These are phyloP conservation scores for Eucommia ulmoides DNA, from an alignment of 257 asterid species.

Conservation along the genomic window DNA sequence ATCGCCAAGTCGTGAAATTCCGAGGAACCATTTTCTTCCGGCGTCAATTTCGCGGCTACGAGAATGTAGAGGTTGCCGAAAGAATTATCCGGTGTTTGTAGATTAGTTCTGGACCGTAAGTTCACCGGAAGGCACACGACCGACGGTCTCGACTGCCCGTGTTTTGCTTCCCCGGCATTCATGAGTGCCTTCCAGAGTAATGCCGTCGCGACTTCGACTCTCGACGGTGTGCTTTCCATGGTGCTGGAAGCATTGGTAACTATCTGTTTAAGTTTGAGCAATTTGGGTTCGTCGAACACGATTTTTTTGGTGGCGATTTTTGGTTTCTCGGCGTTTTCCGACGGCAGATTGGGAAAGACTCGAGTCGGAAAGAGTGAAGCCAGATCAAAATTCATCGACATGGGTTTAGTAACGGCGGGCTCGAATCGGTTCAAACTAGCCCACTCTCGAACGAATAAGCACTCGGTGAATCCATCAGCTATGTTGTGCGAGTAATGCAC, in stretches of 20 bases:
- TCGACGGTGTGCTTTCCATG: neutral
- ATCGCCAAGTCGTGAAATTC: neutral
- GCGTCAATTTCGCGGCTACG: neutral
- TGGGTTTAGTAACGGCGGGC: neutral
- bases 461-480: neutral
- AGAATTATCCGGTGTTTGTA: conserved; percentile 10
- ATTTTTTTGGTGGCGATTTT: neutral
- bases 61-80: conserved; percentile 16
- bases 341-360: neutral
- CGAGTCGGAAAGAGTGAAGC: neutral
- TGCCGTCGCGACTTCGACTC: conserved; percentile 7
- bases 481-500: neutral
- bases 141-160: conserved; percentile 6
- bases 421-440: neutral
- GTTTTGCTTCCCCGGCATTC: neutral
- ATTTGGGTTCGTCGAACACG: neutral
- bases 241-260: neutral
- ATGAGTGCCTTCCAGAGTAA: conserved; percentile 12
- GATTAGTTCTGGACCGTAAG: conserved; percentile 12
- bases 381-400: neutral
- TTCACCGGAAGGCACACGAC: conserved; percentile 5
- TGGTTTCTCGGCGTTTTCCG: neutral
- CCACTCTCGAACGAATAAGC: neutral
- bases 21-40: neutral
- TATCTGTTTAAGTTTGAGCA: neutral